Conservation (phyloP, 1,284 basidiomycete species). For the Cryptococcus hybrid region DNA sequence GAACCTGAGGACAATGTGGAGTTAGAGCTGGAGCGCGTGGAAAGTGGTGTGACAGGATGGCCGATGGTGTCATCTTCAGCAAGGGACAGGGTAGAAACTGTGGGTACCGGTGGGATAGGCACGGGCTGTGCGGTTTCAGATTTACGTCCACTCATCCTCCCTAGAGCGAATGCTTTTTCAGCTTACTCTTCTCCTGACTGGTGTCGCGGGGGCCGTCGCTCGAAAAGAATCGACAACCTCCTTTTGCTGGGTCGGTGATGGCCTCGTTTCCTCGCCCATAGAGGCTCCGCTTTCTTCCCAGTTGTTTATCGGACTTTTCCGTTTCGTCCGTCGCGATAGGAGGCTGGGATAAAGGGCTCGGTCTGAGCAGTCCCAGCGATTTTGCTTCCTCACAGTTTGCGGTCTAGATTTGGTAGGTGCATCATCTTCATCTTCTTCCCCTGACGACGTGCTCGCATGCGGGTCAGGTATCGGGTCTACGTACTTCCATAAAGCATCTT, state of each 20-base stretch:
- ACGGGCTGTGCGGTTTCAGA: not conserved
- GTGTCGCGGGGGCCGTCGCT: slow-evolving; percentile 1
- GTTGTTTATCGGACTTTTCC: slow-evolving; percentile 1
- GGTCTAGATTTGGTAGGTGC: not conserved
- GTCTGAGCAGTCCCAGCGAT: slow-evolving; percentile 12
- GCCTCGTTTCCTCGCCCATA: slow-evolving; percentile 5
- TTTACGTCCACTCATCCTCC: slow-evolving; percentile 5
- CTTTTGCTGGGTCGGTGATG: slow-evolving; percentile 4
- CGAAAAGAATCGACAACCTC: slow-evolving; percentile 4
- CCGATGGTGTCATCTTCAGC: slow-evolving; percentile 1
- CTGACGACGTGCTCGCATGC: not conserved
- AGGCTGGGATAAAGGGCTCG: slow-evolving; percentile 23
- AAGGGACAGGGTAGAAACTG: not conserved
- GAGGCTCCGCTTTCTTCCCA: slow-evolving; percentile 2
- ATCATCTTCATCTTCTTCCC: not conserved
- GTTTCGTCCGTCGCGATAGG: slow-evolving; percentile 19
- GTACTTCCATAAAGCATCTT: slow-evolving; percentile 37
- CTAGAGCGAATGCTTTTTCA: slow-evolving; percentile 12
- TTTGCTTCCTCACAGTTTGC: not conserved
- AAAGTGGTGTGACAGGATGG: slow-evolving; percentile 18
- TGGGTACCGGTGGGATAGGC: not conserved
- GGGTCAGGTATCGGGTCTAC: slow-evolving; percentile 22
- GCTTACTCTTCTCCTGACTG: slow-evolving; percentile 10
- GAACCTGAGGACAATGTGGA: slow-evolving; percentile 20
- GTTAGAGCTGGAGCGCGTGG: slow-evolving; percentile 29